Base-by-base conservation (phyloP, 352 stramenopile genomes). In the Phytophthora chlamydospora region DNA sequence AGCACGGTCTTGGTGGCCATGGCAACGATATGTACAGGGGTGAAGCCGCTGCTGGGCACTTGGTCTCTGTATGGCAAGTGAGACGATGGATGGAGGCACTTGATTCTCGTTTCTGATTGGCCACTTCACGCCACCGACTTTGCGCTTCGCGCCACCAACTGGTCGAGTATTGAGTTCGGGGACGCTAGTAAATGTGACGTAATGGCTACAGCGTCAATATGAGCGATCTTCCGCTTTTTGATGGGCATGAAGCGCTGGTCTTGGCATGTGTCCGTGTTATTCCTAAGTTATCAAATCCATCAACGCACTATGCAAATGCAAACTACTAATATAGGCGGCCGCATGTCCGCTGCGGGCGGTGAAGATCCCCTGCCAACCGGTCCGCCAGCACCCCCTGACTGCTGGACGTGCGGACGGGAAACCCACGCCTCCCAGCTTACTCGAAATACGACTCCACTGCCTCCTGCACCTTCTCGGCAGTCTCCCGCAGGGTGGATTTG, bases 1-100 rank as follows among this genome's bases (percentile, higher is more conserved):
- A 90, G 62, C 65, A 82, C 69, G n/a, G 48, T 69, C 61, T 73
- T 71, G 21, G 42, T 56, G 27, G 63, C 52, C 63, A 70, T 76
- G 19, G 24, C n/a, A n/a, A 21, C 57, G n/a, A 13, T 32, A 45
- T 31, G 10, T 24, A 19, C 38, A 16, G 47, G 32, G 33, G 46
- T n/a, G n/a, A n/a, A n/a, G n/a, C n/a, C n/a, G n/a, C 24, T 4
- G 14, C 8, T 43, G 8, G 36, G 27, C 24, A 65, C 49, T 61
- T 60, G 48, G 34, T 27, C 9, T 66, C 52, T 66, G 55, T 70
- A 58, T 49, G 49, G 19, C 12, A 41, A 48, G 58, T 53, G 45
- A 43, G 46, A 27, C 19, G 17, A 29, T 49, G 32, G 6, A 19
- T 47, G 45, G 32, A 36, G n/a, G n/a, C n/a, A n/a, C n/a, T n/a